A percentile compares a stretch with the other conserved stretches of the same genome.
These are phyloP conservation scores for Cicer pinnatifidum DNA, from an alignment of 306 rosid genomes.

Conservation along the genomic window DNA sequence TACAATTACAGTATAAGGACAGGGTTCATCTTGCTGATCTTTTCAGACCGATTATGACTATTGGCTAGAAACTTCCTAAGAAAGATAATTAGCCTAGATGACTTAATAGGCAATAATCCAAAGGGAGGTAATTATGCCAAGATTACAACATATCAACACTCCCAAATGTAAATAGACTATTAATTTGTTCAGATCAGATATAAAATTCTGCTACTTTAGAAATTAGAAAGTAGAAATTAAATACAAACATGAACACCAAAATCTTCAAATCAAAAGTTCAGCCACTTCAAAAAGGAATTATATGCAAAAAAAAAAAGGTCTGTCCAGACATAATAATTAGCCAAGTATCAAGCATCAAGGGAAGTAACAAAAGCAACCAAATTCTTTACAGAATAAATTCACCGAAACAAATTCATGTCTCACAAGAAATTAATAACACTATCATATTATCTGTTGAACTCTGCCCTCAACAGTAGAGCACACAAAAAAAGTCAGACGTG, in stretches of 20 bases:
- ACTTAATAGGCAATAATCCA: not conserved
- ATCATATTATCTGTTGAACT: too few species aligned
- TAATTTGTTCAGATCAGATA: not conserved
- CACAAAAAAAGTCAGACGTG: too few species aligned
- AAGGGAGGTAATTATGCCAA: not conserved
- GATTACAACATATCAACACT: not conserved
- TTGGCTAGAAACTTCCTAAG: not conserved
- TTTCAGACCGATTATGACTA: not conserved
- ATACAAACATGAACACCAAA: not conserved
- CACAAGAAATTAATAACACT: not conserved
- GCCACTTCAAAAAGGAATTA: not conserved
- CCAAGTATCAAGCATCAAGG: not conserved
- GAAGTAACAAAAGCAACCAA: not conserved
- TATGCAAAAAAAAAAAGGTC: not conserved
- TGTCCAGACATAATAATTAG: not conserved
- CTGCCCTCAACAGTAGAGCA: too few species aligned
- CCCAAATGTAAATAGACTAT: not conserved
- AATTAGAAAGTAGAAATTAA: too few species aligned
- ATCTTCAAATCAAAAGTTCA: not conserved
- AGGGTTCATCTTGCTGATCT: not conserved
- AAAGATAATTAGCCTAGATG: not conserved
- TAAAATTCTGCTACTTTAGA: not conserved
- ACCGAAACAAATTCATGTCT: not conserved
- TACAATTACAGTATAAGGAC: constrained; percentile 2
- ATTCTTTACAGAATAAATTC: not conserved